Evolutionary conservation across 768 basidiomycete genomes (phyloP).

Genomic region (Tulasnella sp.): DNA sequence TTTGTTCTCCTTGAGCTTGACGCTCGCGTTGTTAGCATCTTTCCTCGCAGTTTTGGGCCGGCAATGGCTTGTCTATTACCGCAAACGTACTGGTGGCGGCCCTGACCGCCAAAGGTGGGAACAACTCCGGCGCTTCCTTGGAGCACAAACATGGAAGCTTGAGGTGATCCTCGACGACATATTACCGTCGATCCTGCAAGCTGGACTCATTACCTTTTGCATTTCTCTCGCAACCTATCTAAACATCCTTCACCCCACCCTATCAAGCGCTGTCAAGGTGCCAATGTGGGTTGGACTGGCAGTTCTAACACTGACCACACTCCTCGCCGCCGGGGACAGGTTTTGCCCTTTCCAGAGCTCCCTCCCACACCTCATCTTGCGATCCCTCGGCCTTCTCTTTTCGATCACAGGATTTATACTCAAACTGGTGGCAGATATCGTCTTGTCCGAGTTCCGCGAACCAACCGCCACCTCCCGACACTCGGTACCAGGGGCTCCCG

Average conservation of each 20-base stretch:
- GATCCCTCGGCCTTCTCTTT: too few species aligned
- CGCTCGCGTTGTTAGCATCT: background rate
- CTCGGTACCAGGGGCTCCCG: too few species aligned
- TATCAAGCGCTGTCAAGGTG: background rate
- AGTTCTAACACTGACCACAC: background rate
- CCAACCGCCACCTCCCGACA: too few species aligned
- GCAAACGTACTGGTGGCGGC: background rate
- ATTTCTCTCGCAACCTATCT: background rate
- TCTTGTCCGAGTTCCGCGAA: too few species aligned
- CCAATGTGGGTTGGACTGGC: background rate
- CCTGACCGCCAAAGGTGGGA: background rate
- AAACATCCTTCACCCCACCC: background rate
- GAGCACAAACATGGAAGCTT: background rate
- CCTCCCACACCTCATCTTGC: background rate
- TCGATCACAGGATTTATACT: too few species aligned
- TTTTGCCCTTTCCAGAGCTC: background rate
- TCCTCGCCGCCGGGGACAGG: background rate
- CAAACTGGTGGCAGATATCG: too few species aligned
- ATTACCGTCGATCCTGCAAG: background rate
- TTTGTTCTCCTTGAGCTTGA: background rate
- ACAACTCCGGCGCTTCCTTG: background rate
- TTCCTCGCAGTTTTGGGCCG: background rate
- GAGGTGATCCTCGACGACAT: background rate
- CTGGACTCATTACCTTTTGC: background rate
- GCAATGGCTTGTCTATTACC: background rate